Percentiles rank a stretch among this genome's conserved stretches.
These are phyloP conservation scores for Hibiscus trionum DNA, from an alignment of 345 rosid genomes.

Conservation along the genomic window DNA sequence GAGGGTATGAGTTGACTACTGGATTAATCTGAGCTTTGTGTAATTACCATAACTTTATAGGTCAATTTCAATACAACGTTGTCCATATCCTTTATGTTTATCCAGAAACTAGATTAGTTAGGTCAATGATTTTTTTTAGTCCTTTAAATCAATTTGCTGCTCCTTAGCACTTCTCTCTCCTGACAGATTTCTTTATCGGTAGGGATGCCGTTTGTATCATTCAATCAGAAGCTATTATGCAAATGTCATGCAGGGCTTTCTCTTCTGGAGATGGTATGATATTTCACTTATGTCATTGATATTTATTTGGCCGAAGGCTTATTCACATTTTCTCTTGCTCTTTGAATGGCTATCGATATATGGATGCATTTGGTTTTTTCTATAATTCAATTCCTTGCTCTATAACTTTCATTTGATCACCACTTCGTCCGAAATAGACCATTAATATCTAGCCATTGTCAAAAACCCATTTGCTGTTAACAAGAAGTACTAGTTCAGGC, in stretches of 20 bases:
- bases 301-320: background rate
- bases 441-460: background rate
- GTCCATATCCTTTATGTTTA: background rate
- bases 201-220: constrained; percentile 26
- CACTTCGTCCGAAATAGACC: background rate
- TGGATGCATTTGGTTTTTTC: background rate
- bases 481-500: background rate
- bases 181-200: constrained; percentile 7
- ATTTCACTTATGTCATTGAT: background rate
- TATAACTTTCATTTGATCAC: background rate
- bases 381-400: background rate
- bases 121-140: background rate
- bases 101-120: background rate
- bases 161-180: background rate
- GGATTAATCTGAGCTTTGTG: background rate
- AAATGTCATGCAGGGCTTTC: constrained; percentile 41
- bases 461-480: background rate
- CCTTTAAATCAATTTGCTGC: background rate
- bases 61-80: background rate
- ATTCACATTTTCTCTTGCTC: background rate
- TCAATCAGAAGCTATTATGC: constrained; percentile 27
- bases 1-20: background rate
- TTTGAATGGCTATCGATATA: background rate
- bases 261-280: constrained; percentile 62
- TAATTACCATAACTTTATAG: background rate